A percentile compares a stretch with the other conserved stretches of the same genome.
Evolutionary conservation across 1,284 basidiomycete species (phyloP).

Genomic region (Rhodotorula sp.): DNA sequence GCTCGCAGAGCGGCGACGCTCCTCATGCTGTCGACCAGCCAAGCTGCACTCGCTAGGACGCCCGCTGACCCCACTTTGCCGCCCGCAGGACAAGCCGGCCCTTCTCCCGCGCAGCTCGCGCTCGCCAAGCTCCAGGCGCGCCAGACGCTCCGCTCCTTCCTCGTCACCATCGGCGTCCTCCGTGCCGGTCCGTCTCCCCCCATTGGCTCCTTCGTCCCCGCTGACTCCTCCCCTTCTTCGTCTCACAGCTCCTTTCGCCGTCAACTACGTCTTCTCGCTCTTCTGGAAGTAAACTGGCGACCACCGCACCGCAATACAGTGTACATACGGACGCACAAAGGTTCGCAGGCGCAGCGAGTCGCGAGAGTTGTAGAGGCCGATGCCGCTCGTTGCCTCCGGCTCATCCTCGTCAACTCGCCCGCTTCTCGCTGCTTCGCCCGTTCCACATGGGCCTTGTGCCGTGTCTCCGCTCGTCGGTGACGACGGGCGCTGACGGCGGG

Average conservation of each 20-base stretch:
- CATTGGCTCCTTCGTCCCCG: not conserved
- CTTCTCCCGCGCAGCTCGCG: slow-evolving; percentile 37
- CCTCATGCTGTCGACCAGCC: too few relatives aligned
- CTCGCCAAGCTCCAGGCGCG: slow-evolving; percentile 28
- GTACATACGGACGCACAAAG: slow-evolving; percentile 12
- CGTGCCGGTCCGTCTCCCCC: slow-evolving; percentile 22
- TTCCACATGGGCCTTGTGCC: too few relatives aligned
- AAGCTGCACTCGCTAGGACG: too few relatives aligned
- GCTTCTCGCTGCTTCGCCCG: too few relatives aligned
- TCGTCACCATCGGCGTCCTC: slow-evolving; percentile 24
- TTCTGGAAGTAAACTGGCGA: slow-evolving; percentile 4
- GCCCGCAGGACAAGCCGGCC: slow-evolving; percentile 2
- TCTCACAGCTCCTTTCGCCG: slow-evolving; percentile 32
- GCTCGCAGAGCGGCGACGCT: too few relatives aligned
- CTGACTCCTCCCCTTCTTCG: not conserved
- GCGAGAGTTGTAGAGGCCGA: too few relatives aligned
- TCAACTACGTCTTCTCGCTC: slow-evolving; percentile 22
- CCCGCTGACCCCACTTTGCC: not conserved
- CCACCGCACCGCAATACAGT: not conserved
- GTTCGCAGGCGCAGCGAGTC: too few relatives aligned
- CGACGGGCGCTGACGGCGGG: too few relatives aligned
- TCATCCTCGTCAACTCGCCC: too few relatives aligned
- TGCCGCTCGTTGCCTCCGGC: too few relatives aligned
- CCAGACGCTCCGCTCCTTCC: slow-evolving; percentile 20
- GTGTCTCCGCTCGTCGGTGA: too few relatives aligned